These are phyloP conservation scores for Anisodus tanguticus DNA, from an alignment of 257 asterid genomes.

Conservation along the genomic window DNA sequence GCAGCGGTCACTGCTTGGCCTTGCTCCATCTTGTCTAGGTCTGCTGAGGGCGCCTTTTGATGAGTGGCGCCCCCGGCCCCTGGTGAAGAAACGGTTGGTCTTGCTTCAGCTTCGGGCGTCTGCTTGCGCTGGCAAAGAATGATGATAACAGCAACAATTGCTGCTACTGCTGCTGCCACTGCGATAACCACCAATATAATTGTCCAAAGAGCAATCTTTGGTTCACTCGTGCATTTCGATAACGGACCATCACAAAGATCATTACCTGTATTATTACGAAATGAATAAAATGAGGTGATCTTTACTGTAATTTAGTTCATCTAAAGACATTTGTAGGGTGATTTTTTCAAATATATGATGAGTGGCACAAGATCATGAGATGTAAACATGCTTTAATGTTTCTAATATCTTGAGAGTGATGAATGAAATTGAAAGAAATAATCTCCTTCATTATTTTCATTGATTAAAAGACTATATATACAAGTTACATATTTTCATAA, in stretches of 20 bases:
- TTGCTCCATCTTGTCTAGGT: conserved; percentile 56
- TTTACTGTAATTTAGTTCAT: not conserved
- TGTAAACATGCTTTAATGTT: not conserved
- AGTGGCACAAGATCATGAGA: not conserved
- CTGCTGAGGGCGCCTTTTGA: conserved; percentile 26
- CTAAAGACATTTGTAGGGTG: not conserved
- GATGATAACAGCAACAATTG: conserved; percentile 56
- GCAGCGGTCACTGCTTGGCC: conserved; percentile 38
- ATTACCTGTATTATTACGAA: conserved; percentile 44
- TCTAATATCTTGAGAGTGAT: not conserved
- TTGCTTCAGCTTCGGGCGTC: conserved; percentile 27
- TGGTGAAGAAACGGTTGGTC: not conserved
- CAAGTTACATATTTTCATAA: no score
- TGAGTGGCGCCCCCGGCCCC: not conserved
- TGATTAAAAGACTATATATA: no score
- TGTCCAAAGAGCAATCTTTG: conserved; percentile 44
- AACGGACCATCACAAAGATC: conserved; percentile 76
- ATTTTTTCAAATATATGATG: no score
- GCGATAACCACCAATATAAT: conserved; percentile 43
- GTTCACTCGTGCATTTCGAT: conserved; percentile 42
- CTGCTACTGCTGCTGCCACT: conserved; percentile 46
- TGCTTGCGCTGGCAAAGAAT: conserved; percentile 55
- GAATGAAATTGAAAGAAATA: no score
- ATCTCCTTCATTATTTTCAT: no score
- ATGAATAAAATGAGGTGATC: not conserved